phyloP scores from a whole-genome alignment of 2,329 filamentous ascomycete genomes.

The Pestalotiopsis sp. region DNA sequence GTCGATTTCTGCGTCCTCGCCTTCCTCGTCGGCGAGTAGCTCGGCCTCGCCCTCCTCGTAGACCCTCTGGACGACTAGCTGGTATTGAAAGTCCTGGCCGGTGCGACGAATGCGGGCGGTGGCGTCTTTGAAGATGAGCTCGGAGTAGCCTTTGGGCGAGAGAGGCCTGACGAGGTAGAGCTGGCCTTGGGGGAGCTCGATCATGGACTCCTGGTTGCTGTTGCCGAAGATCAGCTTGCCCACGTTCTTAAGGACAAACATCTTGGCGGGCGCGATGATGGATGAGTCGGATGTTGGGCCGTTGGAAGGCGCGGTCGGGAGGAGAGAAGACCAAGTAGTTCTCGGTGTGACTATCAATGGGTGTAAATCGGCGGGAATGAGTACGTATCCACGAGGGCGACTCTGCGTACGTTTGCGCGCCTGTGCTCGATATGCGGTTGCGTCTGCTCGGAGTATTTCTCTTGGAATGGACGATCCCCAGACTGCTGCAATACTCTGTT shows the following conservation, averaged over 20 bases:
- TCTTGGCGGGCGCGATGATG: slow-evolving; percentile 23
- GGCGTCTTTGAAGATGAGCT: slow-evolving; percentile 98
- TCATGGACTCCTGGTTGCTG: slow-evolving; percentile 85
- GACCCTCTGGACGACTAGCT: slow-evolving; percentile 92
- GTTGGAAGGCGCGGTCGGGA: background rate
- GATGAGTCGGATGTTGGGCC: background rate
- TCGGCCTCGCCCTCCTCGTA: slow-evolving; percentile 98
- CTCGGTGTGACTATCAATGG: no score
- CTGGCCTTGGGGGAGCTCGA: slow-evolving; percentile 93
- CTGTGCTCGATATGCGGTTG: no score
- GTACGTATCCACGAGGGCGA: no score
- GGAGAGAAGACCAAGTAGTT: background rate
- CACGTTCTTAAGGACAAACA: slow-evolving; percentile 53
- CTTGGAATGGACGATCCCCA: no score
- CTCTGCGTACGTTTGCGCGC: no score
- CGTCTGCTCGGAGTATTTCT: no score
- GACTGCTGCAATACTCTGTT: background rate
- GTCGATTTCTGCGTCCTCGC: slow-evolving; percentile 77
- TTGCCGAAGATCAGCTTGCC: slow-evolving; percentile 92
- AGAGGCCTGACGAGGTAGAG: slow-evolving; percentile 95
- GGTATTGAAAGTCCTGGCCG: slow-evolving; percentile 94
- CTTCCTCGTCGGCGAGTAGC: slow-evolving; percentile 84
- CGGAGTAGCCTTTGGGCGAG: slow-evolving; percentile 96
- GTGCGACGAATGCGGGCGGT: slow-evolving; percentile 90
- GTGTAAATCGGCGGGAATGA: no score